phyloP scores from a whole-genome alignment of 148 eudicot species.

The Gaultheria prostrata region DNA sequence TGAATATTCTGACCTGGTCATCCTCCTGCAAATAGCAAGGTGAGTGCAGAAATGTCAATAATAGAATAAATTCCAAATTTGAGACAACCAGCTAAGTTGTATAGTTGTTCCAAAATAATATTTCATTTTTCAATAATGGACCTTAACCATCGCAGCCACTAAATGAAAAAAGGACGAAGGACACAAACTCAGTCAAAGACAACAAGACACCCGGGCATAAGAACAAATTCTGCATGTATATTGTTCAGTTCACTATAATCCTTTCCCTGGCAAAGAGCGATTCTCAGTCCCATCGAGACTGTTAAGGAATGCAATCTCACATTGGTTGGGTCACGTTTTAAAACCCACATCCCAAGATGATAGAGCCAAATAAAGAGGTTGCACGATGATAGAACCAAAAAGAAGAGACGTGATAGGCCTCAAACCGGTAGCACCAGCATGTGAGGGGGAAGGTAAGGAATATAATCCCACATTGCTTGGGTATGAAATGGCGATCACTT shows the following conservation, averaged over 20 bases:
- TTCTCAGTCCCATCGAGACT: not conserved
- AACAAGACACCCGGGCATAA: not conserved
- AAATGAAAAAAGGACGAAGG: not conserved
- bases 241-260: not conserved
- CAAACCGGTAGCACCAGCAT: not conserved
- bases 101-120: too few species aligned
- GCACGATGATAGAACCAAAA: not conserved
- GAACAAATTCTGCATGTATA: not conserved
- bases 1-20: constrained; percentile 69
- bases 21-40: constrained; percentile 66
- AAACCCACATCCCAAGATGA: not conserved
- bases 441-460: not conserved
- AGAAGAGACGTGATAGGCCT: not conserved
- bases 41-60: constrained; percentile 5
- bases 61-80: constrained; percentile 3
- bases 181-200: not conserved
- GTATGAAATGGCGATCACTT: too few species aligned
- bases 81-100: not conserved
- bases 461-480: not conserved
- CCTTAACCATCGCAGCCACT: not conserved
- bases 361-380: not conserved
- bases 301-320: not conserved
- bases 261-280: not conserved
- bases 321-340: not conserved
- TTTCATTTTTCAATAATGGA: not conserved